Evolutionary conservation across 441 rosid genomes (phyloP), one percentile per base, ranked within the genome.

Genomic region (Pelargonium fulgidum): DNA sequence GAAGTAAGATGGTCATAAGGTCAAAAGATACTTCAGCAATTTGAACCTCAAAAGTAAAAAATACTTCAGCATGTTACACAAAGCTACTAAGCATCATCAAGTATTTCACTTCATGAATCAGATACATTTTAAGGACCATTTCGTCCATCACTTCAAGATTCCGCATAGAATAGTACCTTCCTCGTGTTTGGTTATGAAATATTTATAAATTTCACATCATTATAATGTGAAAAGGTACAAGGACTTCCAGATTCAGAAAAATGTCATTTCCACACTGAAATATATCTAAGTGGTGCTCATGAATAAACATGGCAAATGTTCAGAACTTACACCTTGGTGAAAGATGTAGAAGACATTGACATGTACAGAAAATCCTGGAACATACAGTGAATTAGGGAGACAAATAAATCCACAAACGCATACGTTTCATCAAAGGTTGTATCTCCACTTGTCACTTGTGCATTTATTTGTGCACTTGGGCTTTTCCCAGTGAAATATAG

Each of bases 281-380:
- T 24, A 24, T 24, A 24, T 47, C 67, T 3, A 7, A 50, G 36
- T 20, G 4, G 29, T 24, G 29, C 16, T 24, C 29, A 58, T 63
- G 19, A 65, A 33, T 11, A 42, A 8, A 67, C 19, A 44, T 7
- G 11, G 63, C 61, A 64, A 44, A 63, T 59, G 12, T 70, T 39
- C 52, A 20, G 26, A 74, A 41, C 69, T 50, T 68, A 66, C 77
- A 91, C 99, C 89, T 87, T 0, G 87, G 83, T 19, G 99, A 82
- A 77, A 93, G 93, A 74, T 44, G 71, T 44, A 93, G 91, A 75
- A 93, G 96, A 80, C 83, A 80, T 78, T 65, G 83, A 64, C 96
- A 93, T 78, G 89, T 48, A 74, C 77, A 64, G 96, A 71, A 77
- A 78, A 89, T 44, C 90, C 92, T 26, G 99, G 97, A 72, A 93